Conservation (phyloP, 495 filamentous ascomycete species). For the Penicillium lagena region DNA sequence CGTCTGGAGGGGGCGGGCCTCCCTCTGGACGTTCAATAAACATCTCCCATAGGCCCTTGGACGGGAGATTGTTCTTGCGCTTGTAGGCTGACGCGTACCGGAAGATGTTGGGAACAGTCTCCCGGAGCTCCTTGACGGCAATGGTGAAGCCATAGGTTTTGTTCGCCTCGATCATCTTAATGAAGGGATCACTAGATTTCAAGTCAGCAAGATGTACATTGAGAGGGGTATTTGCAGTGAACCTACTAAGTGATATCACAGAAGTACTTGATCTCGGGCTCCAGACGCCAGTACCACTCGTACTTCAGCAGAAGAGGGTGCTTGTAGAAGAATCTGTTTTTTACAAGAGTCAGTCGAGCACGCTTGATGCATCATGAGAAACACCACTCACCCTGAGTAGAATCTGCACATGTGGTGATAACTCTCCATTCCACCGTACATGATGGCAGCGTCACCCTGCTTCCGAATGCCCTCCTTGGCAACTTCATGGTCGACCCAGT, state of each 20-base stretch:
- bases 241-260: slow-evolving; percentile 98
- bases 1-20: slow-evolving; percentile 46
- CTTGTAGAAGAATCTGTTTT: slow-evolving; percentile 86
- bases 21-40: slow-evolving; percentile 74
- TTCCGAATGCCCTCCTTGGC: slow-evolving; percentile 92
- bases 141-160: slow-evolving; percentile 99
- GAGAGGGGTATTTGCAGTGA: neutral
- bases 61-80: slow-evolving; percentile 82
- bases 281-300: slow-evolving; percentile 99
- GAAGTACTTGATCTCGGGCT: slow-evolving; percentile 99
- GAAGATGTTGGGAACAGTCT: slow-evolving; percentile 98
- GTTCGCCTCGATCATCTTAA: slow-evolving; percentile 83
- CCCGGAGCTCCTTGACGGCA: slow-evolving; percentile 95
- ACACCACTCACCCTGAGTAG: slow-evolving; percentile 76
- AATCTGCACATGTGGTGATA: slow-evolving; percentile 99
- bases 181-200: slow-evolving; percentile 76
- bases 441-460: slow-evolving; percentile 96
- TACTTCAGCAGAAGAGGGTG: slow-evolving; percentile 93
- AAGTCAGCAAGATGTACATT: slow-evolving; percentile 15
- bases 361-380: neutral
- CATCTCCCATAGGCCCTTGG: slow-evolving; percentile 98
- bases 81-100: slow-evolving; percentile 99
- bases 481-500: slow-evolving; percentile 90
- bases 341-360: slow-evolving; percentile 5
- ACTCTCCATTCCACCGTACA: slow-evolving; percentile 99